Conservation (phyloP, 768 basidiomycete species). For the Pisolithus marmoratus region DNA sequence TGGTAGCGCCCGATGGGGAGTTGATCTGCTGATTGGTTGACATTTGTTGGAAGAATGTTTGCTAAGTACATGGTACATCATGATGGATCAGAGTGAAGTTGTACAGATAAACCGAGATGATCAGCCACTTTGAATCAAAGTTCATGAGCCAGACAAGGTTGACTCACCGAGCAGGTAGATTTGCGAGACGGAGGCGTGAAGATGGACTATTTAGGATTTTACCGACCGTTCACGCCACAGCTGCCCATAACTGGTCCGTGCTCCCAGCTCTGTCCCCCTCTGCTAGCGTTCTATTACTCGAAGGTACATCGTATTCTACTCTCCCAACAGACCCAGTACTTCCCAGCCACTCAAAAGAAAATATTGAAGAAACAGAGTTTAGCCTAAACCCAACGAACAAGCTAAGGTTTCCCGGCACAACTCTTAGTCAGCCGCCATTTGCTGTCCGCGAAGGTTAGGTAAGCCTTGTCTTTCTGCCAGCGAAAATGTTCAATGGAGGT, state of each 20-base stretch:
- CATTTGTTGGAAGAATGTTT: constrained; percentile 20
- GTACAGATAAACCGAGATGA: constrained; percentile 26
- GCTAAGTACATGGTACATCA: constrained; percentile 7
- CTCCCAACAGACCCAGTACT: no score
- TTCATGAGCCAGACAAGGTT: constrained; percentile 52
- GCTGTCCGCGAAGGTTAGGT: constrained; percentile 23
- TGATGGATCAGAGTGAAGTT: constrained; percentile 18
- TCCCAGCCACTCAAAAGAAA: background rate
- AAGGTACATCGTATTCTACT: background rate
- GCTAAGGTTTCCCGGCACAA: constrained; percentile 23
- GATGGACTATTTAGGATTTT: constrained; percentile 29
- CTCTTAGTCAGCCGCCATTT: constrained; percentile 24
- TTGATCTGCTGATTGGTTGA: constrained; percentile 27
- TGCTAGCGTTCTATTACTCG: background rate
- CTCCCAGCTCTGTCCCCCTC: constrained; percentile 1
- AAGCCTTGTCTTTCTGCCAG: background rate
- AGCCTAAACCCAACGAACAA: constrained; percentile 1
- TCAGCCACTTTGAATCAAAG: constrained; percentile 39
- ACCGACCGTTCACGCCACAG: constrained; percentile 29
- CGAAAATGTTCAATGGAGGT: no score
- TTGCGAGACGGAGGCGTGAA: constrained; percentile 51
- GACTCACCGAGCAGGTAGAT: constrained; percentile 62
- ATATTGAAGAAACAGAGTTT: constrained; percentile 4
- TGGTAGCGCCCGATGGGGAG: constrained; percentile 18
- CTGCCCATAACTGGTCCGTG: constrained; percentile 27